Base-by-base conservation (phyloP, 2,329 filamentous ascomycete genomes). In the Nothophaeocryptopus gaeumannii region DNA sequence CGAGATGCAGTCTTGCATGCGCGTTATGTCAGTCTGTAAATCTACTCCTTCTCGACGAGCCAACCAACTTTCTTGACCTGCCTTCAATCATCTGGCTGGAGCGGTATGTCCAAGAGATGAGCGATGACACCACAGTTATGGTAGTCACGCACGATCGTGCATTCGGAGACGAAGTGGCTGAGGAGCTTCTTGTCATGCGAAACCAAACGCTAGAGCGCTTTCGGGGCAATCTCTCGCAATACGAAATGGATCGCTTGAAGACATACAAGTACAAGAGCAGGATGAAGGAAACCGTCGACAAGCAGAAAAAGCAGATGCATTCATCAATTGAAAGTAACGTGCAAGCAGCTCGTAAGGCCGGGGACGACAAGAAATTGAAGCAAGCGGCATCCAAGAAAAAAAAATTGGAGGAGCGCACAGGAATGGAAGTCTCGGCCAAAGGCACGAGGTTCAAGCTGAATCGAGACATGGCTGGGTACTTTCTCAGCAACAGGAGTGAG, bases 51-150 rank as follows among this genome's bases (percentile, higher is more conserved):
- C 80, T 95, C 2, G 89, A 95, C 66, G 89, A 95, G 65, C 89
- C 89, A 0, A 95, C 89, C 31, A 95, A 95, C 63, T 95, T 89
- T 64, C 78, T 95, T 1, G 89, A 95, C 62, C 74, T 95, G 0
- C 77, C 90, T 0, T 88, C 87, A 1, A 90, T 95, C 50, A 81
- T 95, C 48, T 95, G 89, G 88, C 75, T 96, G 1, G 85, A 95
- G 63, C 78, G 79, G 10, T 85, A 90, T 63, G 79, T 95, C 8
- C 72, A 72, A 45, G 73, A 78, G 33, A 72, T 77, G 3, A 78
- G 82, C 14, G 67, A 67, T 0, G 70, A 76, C 2, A 80, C 77
- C 0, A 93, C 88, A 0, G 76, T 93, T 1, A 74, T 95, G 12
- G 74, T 93, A 1, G 88, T 93, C 2, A 93, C 89, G 0, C 89